A percentile compares a stretch with the other conserved stretches of the same genome.
Conservation (phyloP, 257 asterid species). For the Echium plantagineum region DNA sequence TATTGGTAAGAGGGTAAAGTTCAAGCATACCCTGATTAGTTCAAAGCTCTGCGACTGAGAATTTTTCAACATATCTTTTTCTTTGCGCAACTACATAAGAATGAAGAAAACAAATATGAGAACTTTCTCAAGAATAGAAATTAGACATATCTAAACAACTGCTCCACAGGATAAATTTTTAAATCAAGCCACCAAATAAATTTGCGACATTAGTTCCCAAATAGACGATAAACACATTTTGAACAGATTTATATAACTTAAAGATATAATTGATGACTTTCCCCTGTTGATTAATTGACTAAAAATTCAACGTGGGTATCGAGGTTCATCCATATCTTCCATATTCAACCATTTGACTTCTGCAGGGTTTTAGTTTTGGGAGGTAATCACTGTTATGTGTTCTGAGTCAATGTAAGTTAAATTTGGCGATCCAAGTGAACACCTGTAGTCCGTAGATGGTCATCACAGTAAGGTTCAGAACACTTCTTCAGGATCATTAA, state of each 20-base stretch:
- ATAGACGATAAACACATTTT: not conserved
- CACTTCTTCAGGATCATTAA: too few species aligned
- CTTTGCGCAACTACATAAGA: conserved; percentile 54
- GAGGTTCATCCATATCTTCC: too few species aligned
- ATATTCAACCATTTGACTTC: too few species aligned
- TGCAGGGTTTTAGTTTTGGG: too few species aligned
- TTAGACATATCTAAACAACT: not conserved
- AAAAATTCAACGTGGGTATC: too few species aligned
- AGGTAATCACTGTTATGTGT: too few species aligned
- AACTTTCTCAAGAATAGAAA: not conserved
- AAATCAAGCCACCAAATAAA: not conserved
- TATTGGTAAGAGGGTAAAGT: conserved; percentile 5
- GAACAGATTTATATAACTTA: not conserved
- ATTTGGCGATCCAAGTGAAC: too few species aligned
- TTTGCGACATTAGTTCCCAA: not conserved
- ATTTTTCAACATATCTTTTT: conserved; percentile 55
- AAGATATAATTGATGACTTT: too few species aligned
- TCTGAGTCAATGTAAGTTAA: too few species aligned
- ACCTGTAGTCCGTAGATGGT: too few species aligned
- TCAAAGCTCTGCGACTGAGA: conserved; percentile 65
- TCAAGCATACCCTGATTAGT: conserved; percentile 48
- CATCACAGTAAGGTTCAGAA: too few species aligned
- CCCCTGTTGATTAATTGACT: too few species aligned
- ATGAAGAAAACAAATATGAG: conserved; percentile 4
- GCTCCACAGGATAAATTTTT: not conserved